phyloP scores from a whole-genome alignment of 208 protist species.

The Trypanosoma platydactyli region DNA sequence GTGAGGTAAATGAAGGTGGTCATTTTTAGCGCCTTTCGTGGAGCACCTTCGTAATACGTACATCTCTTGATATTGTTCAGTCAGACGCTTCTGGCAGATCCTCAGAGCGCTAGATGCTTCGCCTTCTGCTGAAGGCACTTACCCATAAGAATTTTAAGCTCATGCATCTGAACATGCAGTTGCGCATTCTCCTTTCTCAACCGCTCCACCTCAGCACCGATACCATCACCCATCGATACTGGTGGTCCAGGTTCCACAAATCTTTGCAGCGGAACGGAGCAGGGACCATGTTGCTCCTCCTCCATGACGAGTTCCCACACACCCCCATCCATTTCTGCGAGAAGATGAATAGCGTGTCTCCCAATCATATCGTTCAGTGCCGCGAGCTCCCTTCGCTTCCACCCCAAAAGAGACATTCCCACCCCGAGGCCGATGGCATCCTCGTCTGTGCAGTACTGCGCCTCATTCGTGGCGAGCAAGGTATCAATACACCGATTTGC shows the following conservation, averaged over 20 bases:
- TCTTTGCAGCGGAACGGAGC: not conserved
- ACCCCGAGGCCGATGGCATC: too few species aligned
- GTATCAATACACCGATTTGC: not conserved
- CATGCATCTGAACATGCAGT: conserved; percentile 3
- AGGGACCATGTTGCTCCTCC: not conserved
- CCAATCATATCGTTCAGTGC: conserved; percentile 3
- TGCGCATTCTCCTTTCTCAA: conserved; percentile 4
- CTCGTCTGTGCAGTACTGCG: too few species aligned
- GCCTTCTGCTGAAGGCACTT: not conserved
- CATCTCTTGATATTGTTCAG: not conserved
- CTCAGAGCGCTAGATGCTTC: not conserved
- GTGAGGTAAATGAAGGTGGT: not conserved
- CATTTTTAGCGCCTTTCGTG: too few species aligned
- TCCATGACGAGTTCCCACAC: not conserved
- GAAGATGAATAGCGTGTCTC: conserved; percentile 5
- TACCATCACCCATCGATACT: not conserved
- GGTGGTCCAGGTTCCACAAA: not conserved
- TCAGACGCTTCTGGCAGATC: not conserved
- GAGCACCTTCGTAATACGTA: not conserved
- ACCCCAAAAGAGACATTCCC: not conserved
- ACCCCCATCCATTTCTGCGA: not conserved
- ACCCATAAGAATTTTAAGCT: not conserved
- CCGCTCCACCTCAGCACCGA: not conserved
- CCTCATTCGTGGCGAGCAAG: not conserved
- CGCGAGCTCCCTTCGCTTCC: not conserved